Percentiles rank a stretch among this genome's conserved stretches.
phyloP scores from a whole-genome alignment of 306 rosid genomes.

The Gynostemma pentaphyllum region DNA sequence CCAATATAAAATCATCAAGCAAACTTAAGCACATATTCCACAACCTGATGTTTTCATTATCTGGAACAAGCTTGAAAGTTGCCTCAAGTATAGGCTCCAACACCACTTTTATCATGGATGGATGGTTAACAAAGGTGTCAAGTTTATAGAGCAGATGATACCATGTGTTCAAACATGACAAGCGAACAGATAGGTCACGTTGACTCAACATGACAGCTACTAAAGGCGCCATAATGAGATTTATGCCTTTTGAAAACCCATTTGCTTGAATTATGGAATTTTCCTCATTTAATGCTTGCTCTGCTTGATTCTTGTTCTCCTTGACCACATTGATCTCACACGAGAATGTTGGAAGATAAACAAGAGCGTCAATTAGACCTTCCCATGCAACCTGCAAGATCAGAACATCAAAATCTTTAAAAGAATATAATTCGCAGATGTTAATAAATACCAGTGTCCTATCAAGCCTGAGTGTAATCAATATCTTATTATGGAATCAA shows the following conservation, averaged over 20 bases:
- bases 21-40: conserved; percentile 54
- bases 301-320: conserved; percentile 13
- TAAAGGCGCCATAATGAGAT: conserved; percentile 77
- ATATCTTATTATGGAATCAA: background rate
- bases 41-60: conserved; percentile 38
- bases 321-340: conserved; percentile 19
- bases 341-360: conserved; percentile 28
- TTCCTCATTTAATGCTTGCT: conserved; percentile 13
- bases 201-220: conserved; percentile 52
- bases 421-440: background rate
- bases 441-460: background rate
- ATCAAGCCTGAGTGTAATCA: background rate
- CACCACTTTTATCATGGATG: conserved; percentile 33
- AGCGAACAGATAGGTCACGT: conserved; percentile 51
- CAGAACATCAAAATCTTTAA: background rate
- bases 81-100: conserved; percentile 53
- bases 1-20: conserved; percentile 44
- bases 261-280: conserved; percentile 25
- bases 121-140: conserved; percentile 43
- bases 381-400: conserved; percentile 72
- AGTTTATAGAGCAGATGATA: conserved; percentile 62
- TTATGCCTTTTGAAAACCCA: conserved; percentile 51
- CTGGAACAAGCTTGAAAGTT: conserved; percentile 48
- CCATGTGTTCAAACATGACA: conserved; percentile 78
- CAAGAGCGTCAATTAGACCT: conserved; percentile 73